phyloP scores from a whole-genome alignment of 306 rosid species.

The Prunus mira region DNA sequence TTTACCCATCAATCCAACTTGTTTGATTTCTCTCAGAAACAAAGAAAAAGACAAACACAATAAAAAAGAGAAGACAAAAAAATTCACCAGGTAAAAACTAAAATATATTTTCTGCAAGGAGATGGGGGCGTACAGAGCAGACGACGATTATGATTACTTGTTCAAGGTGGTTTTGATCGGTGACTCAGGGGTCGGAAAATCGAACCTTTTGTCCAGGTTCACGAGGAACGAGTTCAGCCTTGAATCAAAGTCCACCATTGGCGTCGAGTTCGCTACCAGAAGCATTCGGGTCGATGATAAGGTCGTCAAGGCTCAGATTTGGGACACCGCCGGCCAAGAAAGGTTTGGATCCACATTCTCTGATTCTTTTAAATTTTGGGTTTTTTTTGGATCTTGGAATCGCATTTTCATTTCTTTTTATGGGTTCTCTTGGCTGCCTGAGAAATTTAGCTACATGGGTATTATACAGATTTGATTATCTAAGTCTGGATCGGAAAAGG shows the following conservation, averaged over 20 bases:
- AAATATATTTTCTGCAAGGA: constrained; percentile 18
- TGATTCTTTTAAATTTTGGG: not conserved
- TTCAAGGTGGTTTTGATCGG: constrained; percentile 86
- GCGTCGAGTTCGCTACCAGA: constrained; percentile 89
- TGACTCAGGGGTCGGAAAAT: constrained; percentile 87
- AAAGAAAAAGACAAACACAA: not conserved
- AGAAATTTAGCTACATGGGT: not conserved
- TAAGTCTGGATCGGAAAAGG: constrained; percentile 9
- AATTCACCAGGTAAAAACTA: not conserved
- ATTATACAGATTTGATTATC: not conserved
- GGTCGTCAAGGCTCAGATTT: constrained; percentile 90
- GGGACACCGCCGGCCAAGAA: constrained; percentile 96
- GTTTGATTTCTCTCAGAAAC: not conserved
- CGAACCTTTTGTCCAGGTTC: constrained; percentile 79
- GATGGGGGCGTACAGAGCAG: constrained; percentile 77
- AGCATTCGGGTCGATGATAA: constrained; percentile 78
- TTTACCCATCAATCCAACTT: not conserved
- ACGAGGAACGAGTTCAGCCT: constrained; percentile 74
- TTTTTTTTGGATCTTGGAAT: constrained; percentile 9
- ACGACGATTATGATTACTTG: constrained; percentile 79
- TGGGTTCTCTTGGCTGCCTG: not conserved
- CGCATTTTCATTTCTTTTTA: constrained; percentile 8
- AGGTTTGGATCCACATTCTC: constrained; percentile 44
- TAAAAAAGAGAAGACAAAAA: not conserved
- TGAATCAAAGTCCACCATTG: constrained; percentile 82